Evolutionary conservation across 208 protist genomes (phyloP).

Genomic region (Phytomonas sp.): DNA sequence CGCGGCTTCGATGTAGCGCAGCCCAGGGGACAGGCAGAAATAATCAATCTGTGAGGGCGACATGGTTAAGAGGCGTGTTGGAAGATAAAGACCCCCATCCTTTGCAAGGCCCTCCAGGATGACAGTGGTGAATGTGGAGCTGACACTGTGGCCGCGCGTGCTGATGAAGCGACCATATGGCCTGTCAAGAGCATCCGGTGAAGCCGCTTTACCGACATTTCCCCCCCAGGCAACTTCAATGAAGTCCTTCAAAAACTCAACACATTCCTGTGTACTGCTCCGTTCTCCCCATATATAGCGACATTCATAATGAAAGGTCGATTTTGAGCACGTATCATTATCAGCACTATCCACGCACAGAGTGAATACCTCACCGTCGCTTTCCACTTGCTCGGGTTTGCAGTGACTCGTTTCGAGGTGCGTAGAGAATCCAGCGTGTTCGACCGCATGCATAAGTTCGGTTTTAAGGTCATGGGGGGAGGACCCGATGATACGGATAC

Average conservation of each 20-base stretch:
- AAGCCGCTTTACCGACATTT: neutral
- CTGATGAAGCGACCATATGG: conserved; percentile 32
- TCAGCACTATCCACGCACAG: conserved; percentile 46
- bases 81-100: conserved; percentile 78
- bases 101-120: conserved; percentile 66
- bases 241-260: conserved; percentile 15
- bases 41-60: conserved; percentile 48
- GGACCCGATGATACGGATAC: conserved; percentile 26
- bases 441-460: conserved; percentile 18
- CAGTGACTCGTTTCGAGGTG: neutral
- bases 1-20: conserved; percentile 64
- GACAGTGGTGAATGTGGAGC: conserved; percentile 51
- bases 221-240: conserved; percentile 6
- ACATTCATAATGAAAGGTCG: conserved; percentile 38
- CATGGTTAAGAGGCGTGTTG: conserved; percentile 48
- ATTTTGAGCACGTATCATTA: conserved; percentile 14
- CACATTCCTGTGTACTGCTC: conserved; percentile 37
- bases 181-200: conserved; percentile 2
- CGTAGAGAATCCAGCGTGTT: conserved; percentile 15
- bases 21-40: conserved; percentile 30
- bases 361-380: conserved; percentile 17
- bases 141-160: conserved; percentile 39
- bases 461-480: conserved; percentile 21
- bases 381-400: neutral
- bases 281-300: conserved; percentile 40